Conservation (phyloP, 257 asterid species). For the Ehretia macrophylla region DNA sequence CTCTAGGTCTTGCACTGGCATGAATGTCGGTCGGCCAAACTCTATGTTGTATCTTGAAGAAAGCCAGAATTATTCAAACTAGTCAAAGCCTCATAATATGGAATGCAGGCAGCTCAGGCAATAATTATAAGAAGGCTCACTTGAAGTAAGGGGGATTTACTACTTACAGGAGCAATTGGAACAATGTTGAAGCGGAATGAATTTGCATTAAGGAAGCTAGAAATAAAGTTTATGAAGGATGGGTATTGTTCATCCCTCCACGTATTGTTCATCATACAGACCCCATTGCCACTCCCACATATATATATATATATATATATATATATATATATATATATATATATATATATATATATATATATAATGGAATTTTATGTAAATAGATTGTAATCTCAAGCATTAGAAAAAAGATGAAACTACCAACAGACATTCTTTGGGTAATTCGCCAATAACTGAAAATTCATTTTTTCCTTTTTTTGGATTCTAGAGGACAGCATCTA, state of each 20-base stretch:
- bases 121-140: constrained; percentile 40
- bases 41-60: constrained; percentile 56
- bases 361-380: no score
- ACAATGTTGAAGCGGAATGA: constrained; percentile 60
- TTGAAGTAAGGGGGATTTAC: constrained; percentile 66
- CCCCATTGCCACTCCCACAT: constrained; percentile 53
- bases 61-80: constrained; percentile 18
- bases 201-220: constrained; percentile 67
- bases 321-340: no score
- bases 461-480: no score
- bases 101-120: constrained; percentile 2
- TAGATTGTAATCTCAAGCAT: no score
- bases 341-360: no score
- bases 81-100: constrained; percentile 3
- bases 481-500: no score
- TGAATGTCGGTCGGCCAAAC: constrained; percentile 75
- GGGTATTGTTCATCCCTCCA: constrained; percentile 84
- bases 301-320: no score
- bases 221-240: constrained; percentile 75
- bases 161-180: constrained; percentile 74
- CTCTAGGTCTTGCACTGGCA: constrained; percentile 73
- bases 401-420: no score
- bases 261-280: constrained; percentile 73
- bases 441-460: no score
- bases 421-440: no score